Conservation (phyloP, 2,329 filamentous ascomycete genomes). For the Amphichorda felina region DNA sequence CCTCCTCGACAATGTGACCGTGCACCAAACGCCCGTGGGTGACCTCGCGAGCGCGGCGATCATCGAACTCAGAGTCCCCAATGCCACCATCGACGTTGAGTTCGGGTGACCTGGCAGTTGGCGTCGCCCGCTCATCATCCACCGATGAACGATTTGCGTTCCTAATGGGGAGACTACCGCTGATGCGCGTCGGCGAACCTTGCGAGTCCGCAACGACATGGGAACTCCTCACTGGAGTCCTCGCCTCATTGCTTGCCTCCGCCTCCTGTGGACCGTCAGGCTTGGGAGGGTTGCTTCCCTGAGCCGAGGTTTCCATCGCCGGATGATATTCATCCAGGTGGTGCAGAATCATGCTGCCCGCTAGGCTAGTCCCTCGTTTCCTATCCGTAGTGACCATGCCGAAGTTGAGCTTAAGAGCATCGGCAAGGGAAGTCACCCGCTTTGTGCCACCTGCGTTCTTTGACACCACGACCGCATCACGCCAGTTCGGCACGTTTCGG, state of each 20-base stretch:
- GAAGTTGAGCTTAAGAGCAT: constrained; percentile 94
- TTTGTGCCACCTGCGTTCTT: constrained; percentile 98
- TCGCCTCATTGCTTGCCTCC: constrained; percentile 10
- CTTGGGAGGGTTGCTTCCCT: constrained; percentile 9
- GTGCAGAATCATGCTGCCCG: constrained; percentile 65
- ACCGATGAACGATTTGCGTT: no score
- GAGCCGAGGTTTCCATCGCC: constrained; percentile 21
- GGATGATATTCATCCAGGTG: constrained; percentile 48
- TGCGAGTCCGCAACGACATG: constrained; percentile 27
- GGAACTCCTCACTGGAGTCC: constrained; percentile 12
- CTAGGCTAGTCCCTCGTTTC: constrained; percentile 58
- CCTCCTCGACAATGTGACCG: constrained; percentile 90
- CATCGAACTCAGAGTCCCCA: constrained; percentile 49
- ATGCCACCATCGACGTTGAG: constrained; percentile 10
- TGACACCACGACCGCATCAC: constrained; percentile 87
- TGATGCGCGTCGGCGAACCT: constrained; percentile 27
- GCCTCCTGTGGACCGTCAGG: no score
- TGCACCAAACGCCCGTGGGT: constrained; percentile 85
- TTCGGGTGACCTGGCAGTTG: constrained; percentile 13
- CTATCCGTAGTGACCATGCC: constrained; percentile 87
- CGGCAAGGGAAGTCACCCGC: constrained; percentile 87
- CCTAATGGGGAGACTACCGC: neutral
- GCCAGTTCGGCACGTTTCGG: constrained; percentile 78
- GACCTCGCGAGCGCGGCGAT: constrained; percentile 76
- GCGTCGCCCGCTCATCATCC: neutral